Percentiles rank a stretch among this genome's conserved stretches.
Conservation (phyloP, 2,329 filamentous ascomycete genomes). For the Fusarium tricinctum region DNA sequence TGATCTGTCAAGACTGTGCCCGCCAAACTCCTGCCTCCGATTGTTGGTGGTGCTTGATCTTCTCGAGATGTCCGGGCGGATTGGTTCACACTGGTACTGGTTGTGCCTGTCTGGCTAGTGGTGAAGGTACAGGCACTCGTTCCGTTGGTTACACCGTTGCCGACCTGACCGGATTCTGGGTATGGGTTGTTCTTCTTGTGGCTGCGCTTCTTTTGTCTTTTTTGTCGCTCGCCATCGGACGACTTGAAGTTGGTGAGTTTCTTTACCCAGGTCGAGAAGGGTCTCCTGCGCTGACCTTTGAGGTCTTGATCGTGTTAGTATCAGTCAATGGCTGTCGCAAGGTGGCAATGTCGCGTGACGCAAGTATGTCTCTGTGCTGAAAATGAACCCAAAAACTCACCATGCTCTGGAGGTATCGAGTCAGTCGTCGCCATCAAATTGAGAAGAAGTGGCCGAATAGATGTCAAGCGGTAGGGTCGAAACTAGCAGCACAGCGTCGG, state of each 20-base stretch:
- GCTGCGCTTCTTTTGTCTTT: conserved; percentile 66
- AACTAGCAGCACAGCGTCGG: conserved; percentile 33
- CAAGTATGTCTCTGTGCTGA: neutral
- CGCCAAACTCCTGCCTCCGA: conserved; percentile 79
- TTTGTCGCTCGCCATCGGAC: conserved; percentile 68
- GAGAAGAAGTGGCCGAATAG: conserved; percentile 10
- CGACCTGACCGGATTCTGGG: conserved; percentile 78
- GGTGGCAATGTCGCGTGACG: conserved; percentile 22
- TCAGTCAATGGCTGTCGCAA: conserved; percentile 12
- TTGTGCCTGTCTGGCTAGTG: conserved; percentile 66
- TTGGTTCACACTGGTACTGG: conserved; percentile 67
- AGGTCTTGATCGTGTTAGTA: conserved; percentile 70
- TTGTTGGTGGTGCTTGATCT: conserved; percentile 68
- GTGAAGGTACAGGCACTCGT: conserved; percentile 69
- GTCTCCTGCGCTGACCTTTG: conserved; percentile 77
- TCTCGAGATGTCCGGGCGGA: conserved; percentile 74
- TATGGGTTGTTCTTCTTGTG: conserved; percentile 93
- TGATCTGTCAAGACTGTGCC: conserved; percentile 88
- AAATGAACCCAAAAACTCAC: conserved; percentile 20
- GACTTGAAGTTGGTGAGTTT: conserved; percentile 89
- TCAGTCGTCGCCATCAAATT: conserved; percentile 50
- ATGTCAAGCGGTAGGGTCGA: conserved; percentile 27
- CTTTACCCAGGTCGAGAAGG: conserved; percentile 95
- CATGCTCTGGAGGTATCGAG: conserved; percentile 45
- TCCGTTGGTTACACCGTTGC: conserved; percentile 51